Percentiles rank a stretch among this genome's conserved stretches.
phyloP scores from a whole-genome alignment of 345 rosid species.

The Pseudoturritis turrita region DNA sequence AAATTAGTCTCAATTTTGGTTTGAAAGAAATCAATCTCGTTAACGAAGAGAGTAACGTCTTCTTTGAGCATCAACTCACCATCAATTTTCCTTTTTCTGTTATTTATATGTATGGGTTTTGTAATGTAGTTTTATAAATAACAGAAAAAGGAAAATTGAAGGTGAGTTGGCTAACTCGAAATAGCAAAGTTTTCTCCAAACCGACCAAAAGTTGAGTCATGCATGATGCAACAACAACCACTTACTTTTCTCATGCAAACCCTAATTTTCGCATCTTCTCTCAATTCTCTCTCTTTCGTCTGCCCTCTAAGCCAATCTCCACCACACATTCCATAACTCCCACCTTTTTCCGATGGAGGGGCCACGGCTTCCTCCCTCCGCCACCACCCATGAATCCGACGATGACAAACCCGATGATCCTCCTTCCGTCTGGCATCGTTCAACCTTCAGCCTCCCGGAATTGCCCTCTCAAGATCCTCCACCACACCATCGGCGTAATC shows the following conservation, averaged over 20 bases:
- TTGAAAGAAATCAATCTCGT: not conserved
- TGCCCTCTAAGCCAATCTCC: slow-evolving; percentile 25
- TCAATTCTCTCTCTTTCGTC: slow-evolving; percentile 9
- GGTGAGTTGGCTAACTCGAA: slow-evolving; percentile 24
- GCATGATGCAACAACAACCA: slow-evolving; percentile 27
- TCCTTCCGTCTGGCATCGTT: slow-evolving; percentile 26
- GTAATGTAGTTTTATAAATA: not conserved
- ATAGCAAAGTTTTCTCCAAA: slow-evolving; percentile 12
- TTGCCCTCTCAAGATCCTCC: slow-evolving; percentile 23
- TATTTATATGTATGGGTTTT: not conserved
- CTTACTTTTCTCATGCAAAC: slow-evolving; percentile 37
- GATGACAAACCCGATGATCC: slow-evolving; percentile 20
- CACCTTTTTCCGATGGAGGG: slow-evolving; percentile 62
- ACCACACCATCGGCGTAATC: slow-evolving; percentile 24
- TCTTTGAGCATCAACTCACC: not conserved
- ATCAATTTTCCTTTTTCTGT: too few species aligned
- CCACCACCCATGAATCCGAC: slow-evolving; percentile 18
- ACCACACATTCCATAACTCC: slow-evolving; percentile 24
- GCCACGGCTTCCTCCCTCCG: slow-evolving; percentile 39
- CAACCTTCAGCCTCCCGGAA: slow-evolving; percentile 23
- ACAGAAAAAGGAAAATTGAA: slow-evolving; percentile 6
- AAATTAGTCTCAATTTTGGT: not conserved
- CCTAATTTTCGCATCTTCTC: slow-evolving; percentile 33
- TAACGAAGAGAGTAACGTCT: not conserved
- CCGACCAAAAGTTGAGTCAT: slow-evolving; percentile 20